Percentiles rank a stretch among this genome's conserved stretches.
Conservation (phyloP, 768 basidiomycete species). For the Suillus subluteus region DNA sequence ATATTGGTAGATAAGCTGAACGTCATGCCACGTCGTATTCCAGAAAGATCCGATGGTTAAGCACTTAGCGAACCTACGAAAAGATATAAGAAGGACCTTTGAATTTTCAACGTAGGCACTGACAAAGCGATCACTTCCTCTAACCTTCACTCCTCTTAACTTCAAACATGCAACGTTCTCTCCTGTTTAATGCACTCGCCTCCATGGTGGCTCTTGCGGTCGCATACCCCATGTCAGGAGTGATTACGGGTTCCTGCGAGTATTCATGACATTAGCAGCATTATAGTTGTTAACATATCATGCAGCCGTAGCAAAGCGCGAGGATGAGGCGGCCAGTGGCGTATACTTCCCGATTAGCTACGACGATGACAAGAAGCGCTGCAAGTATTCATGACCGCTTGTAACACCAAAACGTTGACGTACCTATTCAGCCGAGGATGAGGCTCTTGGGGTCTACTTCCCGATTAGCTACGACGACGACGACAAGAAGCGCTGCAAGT, state of each 20-base stretch:
- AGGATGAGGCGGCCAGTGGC: background rate
- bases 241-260: background rate
- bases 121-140: background rate
- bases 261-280: background rate
- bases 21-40: background rate
- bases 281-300: background rate
- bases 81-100: background rate
- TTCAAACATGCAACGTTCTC: background rate
- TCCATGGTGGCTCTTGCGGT: background rate
- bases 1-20: background rate
- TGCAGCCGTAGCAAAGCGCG: background rate
- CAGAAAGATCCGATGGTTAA: background rate
- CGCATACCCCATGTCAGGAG: constrained; percentile 1
- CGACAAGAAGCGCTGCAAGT: background rate
- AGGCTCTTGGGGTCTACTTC: background rate
- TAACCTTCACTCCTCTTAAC: background rate
- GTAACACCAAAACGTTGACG: background rate
- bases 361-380: background rate
- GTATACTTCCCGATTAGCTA: background rate
- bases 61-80: background rate
- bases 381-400: background rate
- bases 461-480: background rate
- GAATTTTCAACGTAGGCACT: background rate
- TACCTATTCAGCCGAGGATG: background rate
- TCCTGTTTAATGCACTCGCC: background rate